Evolutionary conservation across 2,329 filamentous ascomycete species (phyloP), one percentile per base, ranked within the genome.

Genomic region (Tolypocladium capitatum): DNA sequence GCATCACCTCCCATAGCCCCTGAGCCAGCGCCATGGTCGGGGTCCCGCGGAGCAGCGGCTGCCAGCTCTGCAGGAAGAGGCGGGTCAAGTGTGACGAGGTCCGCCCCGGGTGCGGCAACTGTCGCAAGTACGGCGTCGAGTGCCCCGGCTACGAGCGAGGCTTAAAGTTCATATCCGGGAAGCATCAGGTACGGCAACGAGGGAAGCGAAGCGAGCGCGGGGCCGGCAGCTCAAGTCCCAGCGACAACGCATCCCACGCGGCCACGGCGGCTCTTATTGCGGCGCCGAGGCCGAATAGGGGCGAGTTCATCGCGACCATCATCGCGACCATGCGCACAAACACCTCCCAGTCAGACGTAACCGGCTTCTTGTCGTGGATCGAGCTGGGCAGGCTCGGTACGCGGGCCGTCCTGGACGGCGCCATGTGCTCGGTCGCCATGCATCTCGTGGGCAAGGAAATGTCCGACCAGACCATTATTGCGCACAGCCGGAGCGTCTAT

Each of bases 41-140:
- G 24, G 61, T 68, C 31, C 63, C 63, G 45, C 61, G 63, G 38
- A 68, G 61, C 52, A 64, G 56, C 50, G 60, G 58, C 51, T 70
- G 68, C 53, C 59, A 60, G 47, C 58, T 68, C 35, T 69, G 68
- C 56, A 61, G 65, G 49, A 65, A 62, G 55, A 61, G 68, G 47
- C 63, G 63, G 43, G 62, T 69, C 49, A 67, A 71, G 60, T 74
- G 72, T 51, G 71, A 75, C 54, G 64, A 72, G 55, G 58, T 52
- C 21, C 63, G 61, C 11, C 71, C 71, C 11, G 59, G 56, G 46
- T 69, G 67, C 47, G 58, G 55, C 24, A 70, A 69, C 46, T 70
- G 68, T 54, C 49, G 56, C 46, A 65, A 59, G 46, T 68, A 68
- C 49, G 64, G 65, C 33, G 60, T 56, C 21, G 55, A 56, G 8